A percentile compares a stretch with the other conserved stretches of the same genome.
Conservation (phyloP, 2,329 filamentous ascomycete species). For the Cordyceps fumosorosea region DNA sequence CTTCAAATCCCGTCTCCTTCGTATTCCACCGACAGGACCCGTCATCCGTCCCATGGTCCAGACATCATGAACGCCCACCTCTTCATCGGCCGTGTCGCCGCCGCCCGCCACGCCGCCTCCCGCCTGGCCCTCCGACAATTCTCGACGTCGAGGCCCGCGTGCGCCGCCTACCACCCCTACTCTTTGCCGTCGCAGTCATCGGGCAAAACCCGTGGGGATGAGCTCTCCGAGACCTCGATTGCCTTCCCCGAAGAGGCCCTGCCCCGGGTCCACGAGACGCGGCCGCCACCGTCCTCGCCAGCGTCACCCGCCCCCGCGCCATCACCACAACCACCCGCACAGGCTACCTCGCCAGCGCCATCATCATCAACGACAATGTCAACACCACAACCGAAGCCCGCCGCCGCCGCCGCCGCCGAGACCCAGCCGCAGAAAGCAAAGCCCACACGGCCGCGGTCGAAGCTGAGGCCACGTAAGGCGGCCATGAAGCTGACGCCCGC, state of each 20-base stretch:
- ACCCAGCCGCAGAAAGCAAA: conserved; percentile 61
- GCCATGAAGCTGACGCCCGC: conserved; percentile 78
- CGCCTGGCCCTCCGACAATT: conserved; percentile 35
- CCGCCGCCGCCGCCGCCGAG: conserved; percentile 45
- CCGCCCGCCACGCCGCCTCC: conserved; percentile 33
- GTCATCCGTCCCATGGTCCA: conserved; percentile 19
- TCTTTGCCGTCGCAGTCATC: conserved; percentile 38
- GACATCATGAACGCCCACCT: conserved; percentile 37
- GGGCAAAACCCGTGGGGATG: conserved; percentile 35
- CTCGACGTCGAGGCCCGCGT: conserved; percentile 28
- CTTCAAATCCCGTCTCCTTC: background rate
- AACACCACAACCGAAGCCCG: conserved; percentile 7
- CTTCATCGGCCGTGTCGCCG: conserved; percentile 34
- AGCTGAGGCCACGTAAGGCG: conserved; percentile 67
- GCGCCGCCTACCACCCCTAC: conserved; percentile 45
- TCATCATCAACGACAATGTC: conserved; percentile 2
- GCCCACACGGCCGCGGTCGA: conserved; percentile 32
- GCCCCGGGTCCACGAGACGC: conserved; percentile 47
- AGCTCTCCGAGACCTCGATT: conserved; percentile 41
- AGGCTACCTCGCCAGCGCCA: background rate
- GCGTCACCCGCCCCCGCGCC: conserved; percentile 16
- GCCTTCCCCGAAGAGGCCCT: conserved; percentile 36
- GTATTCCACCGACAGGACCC: background rate
- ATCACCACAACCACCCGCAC: conserved; percentile 10
- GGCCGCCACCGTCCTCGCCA: conserved; percentile 31